Base-by-base conservation (phyloP, 108 stramenopile species). In the Skeletonema marinoi region DNA sequence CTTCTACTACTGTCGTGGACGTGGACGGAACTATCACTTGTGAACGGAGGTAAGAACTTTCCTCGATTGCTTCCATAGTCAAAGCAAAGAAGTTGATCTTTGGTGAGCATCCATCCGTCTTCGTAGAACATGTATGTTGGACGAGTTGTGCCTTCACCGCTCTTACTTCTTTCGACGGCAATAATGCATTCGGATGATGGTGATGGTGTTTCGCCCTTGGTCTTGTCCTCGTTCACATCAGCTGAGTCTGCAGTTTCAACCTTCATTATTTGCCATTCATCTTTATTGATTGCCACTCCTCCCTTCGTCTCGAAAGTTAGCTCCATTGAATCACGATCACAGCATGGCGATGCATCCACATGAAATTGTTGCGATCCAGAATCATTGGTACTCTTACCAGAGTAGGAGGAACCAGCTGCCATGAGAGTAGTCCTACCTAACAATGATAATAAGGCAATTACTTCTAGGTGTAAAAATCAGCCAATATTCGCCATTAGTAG, bases 41-140 rank as follows among this genome's bases (percentile, higher is more conserved):
- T 9, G 42, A 66, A 66, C 9, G 65, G 65, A 46, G 65, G 65
- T 13, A 66, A 36, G 38, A 66, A 66, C 25, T 39, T 66, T 29
- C 65, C 65, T 29, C 41, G 65, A 33, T 41, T 25, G 19, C 13
- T 66, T 38, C 65, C 65, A 29, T 66, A 41, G 25, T 66, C 29
- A 42, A 66, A 19, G 8, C 39, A 42, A 14, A 66, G 41, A 39
- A 66, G n/a, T 39, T 66, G 65, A 2, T 66, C 65, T 39, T 42
- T 66, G 21, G 65, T 66, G 13, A 66, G 41, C 2, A 66, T 66
- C 65, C 65, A 66, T 11, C 65, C 65, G 39, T 66, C 41, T 39
- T 66, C 10, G 39, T 41, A 66, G 14, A 66, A 66, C 2, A 11
- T 39, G 65, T 29, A 66, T 19, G 29, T 29, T 29, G 65, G 29